Evolutionary conservation across 495 filamentous ascomycete genomes (phyloP).

Genomic region (Penicillium atrosanguineum): DNA sequence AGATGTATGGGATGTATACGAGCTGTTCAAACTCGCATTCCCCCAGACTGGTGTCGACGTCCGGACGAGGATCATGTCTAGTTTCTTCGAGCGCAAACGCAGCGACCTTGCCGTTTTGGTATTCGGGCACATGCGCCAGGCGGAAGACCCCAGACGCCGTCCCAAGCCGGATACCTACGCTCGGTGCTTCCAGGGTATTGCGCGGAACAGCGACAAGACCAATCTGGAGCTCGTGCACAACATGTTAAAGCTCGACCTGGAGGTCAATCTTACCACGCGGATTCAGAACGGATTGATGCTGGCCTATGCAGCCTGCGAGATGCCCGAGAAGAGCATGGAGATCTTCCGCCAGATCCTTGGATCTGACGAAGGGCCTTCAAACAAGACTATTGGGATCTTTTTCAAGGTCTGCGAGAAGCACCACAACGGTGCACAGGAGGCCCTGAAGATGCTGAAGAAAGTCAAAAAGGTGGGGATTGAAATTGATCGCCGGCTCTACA

Average conservation of each 20-base stretch:
- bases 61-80: constrained; percentile 72
- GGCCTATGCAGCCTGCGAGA: constrained; percentile 68
- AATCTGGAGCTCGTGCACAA: constrained; percentile 76
- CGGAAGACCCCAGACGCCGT: constrained; percentile 50
- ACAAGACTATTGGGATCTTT: constrained; percentile 71
- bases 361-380: constrained; percentile 77
- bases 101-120: constrained; percentile 79
- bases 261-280: constrained; percentile 70
- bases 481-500: constrained; percentile 67
- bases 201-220: constrained; percentile 58
- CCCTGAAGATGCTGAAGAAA: constrained; percentile 71
- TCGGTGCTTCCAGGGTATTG: constrained; percentile 72
- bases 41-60: constrained; percentile 61
- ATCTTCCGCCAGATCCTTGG: constrained; percentile 80
- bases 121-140: constrained; percentile 85
- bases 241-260: constrained; percentile 84
- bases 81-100: constrained; percentile 73
- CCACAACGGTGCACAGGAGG: constrained; percentile 59
- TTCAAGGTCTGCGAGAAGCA: constrained; percentile 71
- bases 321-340: constrained; percentile 60
- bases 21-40: constrained; percentile 72
- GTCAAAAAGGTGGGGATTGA: constrained; percentile 72
- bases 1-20: constrained; percentile 77
- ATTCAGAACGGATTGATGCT: constrained; percentile 83
- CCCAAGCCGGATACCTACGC: constrained; percentile 75